Percentiles rank a stretch among this genome's conserved stretches.
Evolutionary conservation across 352 stramenopile genomes (phyloP).

Genomic region (Globisporangium abappressorium): DNA sequence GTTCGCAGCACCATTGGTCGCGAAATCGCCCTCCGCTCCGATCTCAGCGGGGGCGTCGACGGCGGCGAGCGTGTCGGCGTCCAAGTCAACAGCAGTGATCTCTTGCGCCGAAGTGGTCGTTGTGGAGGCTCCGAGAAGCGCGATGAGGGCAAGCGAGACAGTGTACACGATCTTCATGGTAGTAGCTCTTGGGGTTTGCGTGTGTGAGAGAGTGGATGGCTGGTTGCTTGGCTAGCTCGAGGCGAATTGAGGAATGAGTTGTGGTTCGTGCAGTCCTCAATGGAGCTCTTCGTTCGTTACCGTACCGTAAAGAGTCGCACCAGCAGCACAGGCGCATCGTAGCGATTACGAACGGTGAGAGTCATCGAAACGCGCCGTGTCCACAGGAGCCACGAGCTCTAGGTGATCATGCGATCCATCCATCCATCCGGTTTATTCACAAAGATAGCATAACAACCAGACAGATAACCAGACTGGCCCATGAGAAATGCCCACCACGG

Average conservation of each 20-base stretch:
- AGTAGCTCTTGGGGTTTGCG: neutral
- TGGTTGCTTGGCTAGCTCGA: neutral
- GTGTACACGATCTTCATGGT: constrained; percentile 10
- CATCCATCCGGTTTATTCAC: neutral
- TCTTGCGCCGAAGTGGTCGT: constrained; percentile 5
- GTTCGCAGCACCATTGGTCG: neutral
- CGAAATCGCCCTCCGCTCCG: neutral
- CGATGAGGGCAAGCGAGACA: constrained; percentile 8
- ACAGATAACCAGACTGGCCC: neutral
- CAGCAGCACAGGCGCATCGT: neutral
- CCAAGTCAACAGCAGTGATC: neutral
- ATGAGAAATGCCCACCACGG: neutral
- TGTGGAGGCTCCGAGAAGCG: constrained; percentile 3
- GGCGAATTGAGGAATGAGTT: neutral
- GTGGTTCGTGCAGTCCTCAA: neutral
- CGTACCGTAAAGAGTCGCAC: neutral
- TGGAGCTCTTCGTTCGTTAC: neutral
- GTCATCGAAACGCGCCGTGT: neutral
- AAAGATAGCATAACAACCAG: neutral
- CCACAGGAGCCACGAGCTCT: neutral
- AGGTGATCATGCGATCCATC: neutral
- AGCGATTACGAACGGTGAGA: neutral
- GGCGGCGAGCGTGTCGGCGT: neutral
- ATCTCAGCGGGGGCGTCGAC: neutral
- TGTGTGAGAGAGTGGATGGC: neutral